phyloP scores from a whole-genome alignment of 2,329 filamentous ascomycete genomes.

The Emmonsiellopsis sp. region DNA sequence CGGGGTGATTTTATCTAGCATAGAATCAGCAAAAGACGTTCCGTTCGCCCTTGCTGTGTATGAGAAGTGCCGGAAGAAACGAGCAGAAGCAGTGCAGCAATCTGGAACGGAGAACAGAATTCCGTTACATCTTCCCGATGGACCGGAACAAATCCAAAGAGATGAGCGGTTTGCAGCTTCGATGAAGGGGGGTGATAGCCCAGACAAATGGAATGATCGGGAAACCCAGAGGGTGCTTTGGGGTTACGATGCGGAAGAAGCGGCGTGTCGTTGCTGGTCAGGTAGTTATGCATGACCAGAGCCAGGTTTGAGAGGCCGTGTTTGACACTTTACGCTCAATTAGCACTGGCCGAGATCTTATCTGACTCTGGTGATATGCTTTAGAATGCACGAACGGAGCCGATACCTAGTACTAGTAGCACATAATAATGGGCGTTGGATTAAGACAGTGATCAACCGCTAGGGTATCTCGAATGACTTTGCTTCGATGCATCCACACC shows the following conservation, averaged over 20 bases:
- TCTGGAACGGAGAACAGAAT: constrained; percentile 46
- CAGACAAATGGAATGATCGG: constrained; percentile 59
- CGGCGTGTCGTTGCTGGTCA: constrained; percentile 8
- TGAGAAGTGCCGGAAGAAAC: constrained; percentile 45
- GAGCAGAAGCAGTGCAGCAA: constrained; percentile 48
- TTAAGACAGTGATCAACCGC: no score
- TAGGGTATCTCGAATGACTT: no score
- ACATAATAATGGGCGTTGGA: no score
- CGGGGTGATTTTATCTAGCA: constrained; percentile 39
- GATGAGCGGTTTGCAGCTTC: constrained; percentile 48
- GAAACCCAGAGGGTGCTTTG: constrained; percentile 47
- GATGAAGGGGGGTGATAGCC: constrained; percentile 36
- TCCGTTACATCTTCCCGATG: constrained; percentile 47
- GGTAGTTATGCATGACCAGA: neutral
- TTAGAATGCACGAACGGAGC: neutral
- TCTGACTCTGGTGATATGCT: neutral
- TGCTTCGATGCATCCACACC: no score
- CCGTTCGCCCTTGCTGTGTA: constrained; percentile 47
- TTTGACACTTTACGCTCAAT: neutral
- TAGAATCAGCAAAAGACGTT: constrained; percentile 37
- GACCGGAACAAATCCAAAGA: constrained; percentile 49
- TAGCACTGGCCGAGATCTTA: neutral
- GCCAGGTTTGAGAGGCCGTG: neutral
- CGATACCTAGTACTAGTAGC: no score
- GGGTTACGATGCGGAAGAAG: constrained; percentile 29